phyloP scores from a whole-genome alignment of 257 asterid species.

The Voacanga thouarsii region DNA sequence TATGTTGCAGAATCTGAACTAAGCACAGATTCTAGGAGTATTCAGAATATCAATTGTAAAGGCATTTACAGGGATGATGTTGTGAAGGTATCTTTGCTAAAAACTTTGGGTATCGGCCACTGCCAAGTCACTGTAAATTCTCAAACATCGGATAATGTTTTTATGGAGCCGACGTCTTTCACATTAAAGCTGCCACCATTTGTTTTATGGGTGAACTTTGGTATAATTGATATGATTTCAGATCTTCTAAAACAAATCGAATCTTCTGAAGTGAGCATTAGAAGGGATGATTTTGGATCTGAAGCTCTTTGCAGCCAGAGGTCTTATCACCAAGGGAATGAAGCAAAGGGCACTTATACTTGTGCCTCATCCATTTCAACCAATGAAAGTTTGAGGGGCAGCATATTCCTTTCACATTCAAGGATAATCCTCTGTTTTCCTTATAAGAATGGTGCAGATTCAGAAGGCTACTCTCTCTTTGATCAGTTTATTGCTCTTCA shows the following conservation, averaged over 20 bases:
- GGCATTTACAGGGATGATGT: conserved; percentile 34
- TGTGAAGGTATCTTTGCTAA: conserved; percentile 60
- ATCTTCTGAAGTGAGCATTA: conserved; percentile 33
- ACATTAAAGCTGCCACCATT: conserved; percentile 69
- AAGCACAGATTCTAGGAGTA: conserved; percentile 28
- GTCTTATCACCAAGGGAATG: conserved; percentile 31
- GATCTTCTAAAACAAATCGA: conserved; percentile 52
- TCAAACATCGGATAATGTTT: conserved; percentile 47
- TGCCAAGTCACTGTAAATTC: conserved; percentile 52
- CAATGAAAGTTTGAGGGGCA: conserved; percentile 45
- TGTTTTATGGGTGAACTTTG: conserved; percentile 72
- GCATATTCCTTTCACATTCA: conserved; percentile 61
- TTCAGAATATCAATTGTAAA: conserved; percentile 36
- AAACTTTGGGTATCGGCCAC: conserved; percentile 55
- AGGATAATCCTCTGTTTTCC: conserved; percentile 81
- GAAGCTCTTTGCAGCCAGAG: conserved; percentile 26
- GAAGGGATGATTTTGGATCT: conserved; percentile 19
- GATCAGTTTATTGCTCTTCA: conserved; percentile 75
- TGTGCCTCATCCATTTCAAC: conserved; percentile 28
- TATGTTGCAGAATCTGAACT: conserved; percentile 31
- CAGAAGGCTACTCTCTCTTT: conserved; percentile 53
- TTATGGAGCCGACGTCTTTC: conserved; percentile 57
- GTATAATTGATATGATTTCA: conserved; percentile 35
- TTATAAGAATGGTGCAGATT: conserved; percentile 30
- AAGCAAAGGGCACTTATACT: conserved; percentile 31